A percentile compares a stretch with the other conserved stretches of the same genome.
Conservation (phyloP, 2,329 filamentous ascomycete genomes). For the Ceratocystis harringtonii region DNA sequence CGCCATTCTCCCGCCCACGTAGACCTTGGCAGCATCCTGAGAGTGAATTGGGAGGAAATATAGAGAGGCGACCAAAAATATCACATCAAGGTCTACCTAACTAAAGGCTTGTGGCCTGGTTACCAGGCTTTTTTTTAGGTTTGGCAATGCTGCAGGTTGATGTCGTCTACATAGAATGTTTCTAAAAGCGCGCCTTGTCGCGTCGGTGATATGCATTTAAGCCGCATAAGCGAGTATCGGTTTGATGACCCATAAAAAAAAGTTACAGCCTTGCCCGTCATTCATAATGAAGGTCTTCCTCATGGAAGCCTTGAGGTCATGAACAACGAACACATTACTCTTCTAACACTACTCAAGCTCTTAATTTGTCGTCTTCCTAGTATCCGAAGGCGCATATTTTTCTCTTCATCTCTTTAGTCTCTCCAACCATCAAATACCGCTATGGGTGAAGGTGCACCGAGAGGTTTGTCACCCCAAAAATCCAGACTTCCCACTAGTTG, state of each 20-base stretch:
- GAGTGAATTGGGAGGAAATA: neutral
- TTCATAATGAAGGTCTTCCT: neutral
- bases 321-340: neutral
- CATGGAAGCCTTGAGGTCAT: neutral
- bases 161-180: neutral
- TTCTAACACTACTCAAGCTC: neutral
- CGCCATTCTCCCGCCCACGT: constrained; percentile 41
- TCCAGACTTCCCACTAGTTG: neutral
- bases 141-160: neutral
- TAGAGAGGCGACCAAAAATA: neutral
- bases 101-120: neutral
- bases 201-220: constrained; percentile 11
- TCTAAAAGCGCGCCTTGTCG: constrained; percentile 7
- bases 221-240: constrained; percentile 4
- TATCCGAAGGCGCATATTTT: neutral
- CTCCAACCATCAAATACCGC: constrained; percentile 21
- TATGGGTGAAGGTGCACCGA: constrained; percentile 53
- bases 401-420: neutral
- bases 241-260: constrained; percentile 15
- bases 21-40: constrained; percentile 10
- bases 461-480: constrained; percentile 12
- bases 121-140: constrained; percentile 1
- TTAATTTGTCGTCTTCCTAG: neutral
- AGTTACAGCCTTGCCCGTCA: constrained; percentile 16
- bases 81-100: constrained; percentile 3